Evolutionary conservation across 164 flowering plant species (phyloP), one percentile per base, ranked within the genome.

Genomic region (Hamamelis virginiana): DNA sequence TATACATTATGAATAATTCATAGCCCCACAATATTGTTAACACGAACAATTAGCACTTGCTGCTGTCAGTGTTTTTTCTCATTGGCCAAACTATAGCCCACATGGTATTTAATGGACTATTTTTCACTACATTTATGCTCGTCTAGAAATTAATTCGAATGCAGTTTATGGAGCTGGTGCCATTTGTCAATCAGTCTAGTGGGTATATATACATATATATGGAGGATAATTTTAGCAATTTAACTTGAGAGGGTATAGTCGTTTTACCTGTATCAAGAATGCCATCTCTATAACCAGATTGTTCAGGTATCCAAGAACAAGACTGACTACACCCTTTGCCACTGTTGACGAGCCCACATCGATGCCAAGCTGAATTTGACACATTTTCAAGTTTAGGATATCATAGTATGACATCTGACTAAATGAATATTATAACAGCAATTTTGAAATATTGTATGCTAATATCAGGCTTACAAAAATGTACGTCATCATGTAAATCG

Each of bases 211-310:
- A n/a, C n/a, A n/a, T n/a, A n/a, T n/a, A n/a, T n/a, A 62, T 46
- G 22, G 14, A 8, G 41, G 13, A 33, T 11, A 26, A 25, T 14
- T 13, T 28, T 4, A 26, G 9, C 65, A 15, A 27, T 8, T 1
- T 22, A 23, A 15, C 28, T 41, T 14, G 59, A 9, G 19, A 53
- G 62, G 52, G 14, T 65, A 14, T 21, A 15, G 23, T n/a, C 16
- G 9, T 59, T 59, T 74, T 80, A 90, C 98, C 96, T 94, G 96
- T 70, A 95, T 84, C 69, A 95, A 59, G 75, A 95, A 92, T 59
- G 98, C 98, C 97, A 95, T 82, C 80, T 95, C 99, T 51, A 90
- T 80, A 22, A 95, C 95, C 74, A 95, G 81, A 65, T 95, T 90
- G 75, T 79, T 95, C 13, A 95, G 81, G 78, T 95, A 92, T 21